These are phyloP conservation scores for Hsuehochloa calcarea DNA, from an alignment of 176 grass and related monocot genomes.

Conservation along the genomic window DNA sequence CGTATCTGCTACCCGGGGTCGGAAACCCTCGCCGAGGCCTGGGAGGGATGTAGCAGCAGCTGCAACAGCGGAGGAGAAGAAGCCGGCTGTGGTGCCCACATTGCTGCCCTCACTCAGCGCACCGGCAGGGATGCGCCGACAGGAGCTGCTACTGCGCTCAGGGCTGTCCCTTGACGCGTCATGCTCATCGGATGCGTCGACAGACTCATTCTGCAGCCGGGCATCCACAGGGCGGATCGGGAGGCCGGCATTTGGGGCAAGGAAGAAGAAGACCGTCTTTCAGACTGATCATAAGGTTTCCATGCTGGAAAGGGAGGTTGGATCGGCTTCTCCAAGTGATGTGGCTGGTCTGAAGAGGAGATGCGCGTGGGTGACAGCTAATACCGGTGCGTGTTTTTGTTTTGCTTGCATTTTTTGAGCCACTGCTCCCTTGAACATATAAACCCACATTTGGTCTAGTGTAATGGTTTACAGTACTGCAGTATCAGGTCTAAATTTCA, in stretches of 20 bases:
- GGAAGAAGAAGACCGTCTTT: slow-evolving; percentile 46
- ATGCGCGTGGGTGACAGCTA: slow-evolving; percentile 87
- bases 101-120: slow-evolving; percentile 51
- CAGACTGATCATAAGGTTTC: slow-evolving; percentile 43
- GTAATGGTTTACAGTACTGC: not conserved
- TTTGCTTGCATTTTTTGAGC: slow-evolving; percentile 2
- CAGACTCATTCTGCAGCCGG: slow-evolving; percentile 92
- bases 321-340: slow-evolving; percentile 30
- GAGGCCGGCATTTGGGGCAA: slow-evolving; percentile 43
- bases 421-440: not conserved
- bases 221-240: slow-evolving; percentile 90
- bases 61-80: slow-evolving; percentile 33
- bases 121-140: slow-evolving; percentile 48
- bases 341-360: slow-evolving; percentile 56
- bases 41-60: slow-evolving; percentile 24
- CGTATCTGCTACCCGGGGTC: slow-evolving; percentile 47
- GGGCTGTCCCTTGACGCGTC: slow-evolving; percentile 84
- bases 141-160: slow-evolving; percentile 81
- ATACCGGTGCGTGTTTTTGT: slow-evolving; percentile 52
- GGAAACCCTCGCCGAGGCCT: slow-evolving; percentile 53
- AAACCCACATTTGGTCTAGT: not conserved
- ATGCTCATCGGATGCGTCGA: slow-evolving; percentile 85
- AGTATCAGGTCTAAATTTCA: too few relatives aligned
- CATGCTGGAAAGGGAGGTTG: slow-evolving; percentile 55
- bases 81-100: slow-evolving; percentile 31